Evolutionary conservation across 2,329 filamentous ascomycete species (phyloP), one percentile per base, ranked within the genome.

Genomic region (Hymenoscyphus albidus): DNA sequence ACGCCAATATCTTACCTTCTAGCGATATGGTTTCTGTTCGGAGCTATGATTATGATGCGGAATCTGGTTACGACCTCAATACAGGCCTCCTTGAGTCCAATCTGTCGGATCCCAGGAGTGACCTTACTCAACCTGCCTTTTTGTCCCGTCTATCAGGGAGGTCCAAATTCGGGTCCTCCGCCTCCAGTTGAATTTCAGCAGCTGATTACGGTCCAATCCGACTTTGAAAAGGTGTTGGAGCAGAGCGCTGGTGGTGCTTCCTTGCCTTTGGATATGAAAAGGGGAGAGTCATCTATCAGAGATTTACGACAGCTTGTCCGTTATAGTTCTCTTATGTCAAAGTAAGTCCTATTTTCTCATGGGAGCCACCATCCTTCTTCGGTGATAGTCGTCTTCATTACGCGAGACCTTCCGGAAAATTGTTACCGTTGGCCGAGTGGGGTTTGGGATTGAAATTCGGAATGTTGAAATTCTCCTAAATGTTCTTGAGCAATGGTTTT

Each of bases 191-290:
- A 93, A 71, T 94, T 94, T 69, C 88, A 92, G 68, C 84, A 88
- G 58, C 81, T 96, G 27, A 89, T 95, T 80, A 82, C 82, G 18
- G 85, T 90, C 1, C 91, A 96, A 75, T 80, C 84, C n/a, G 83
- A 87, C 35, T 92, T 96, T 63, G 90, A 93, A 75, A 85, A 89
- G 64, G 86, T 95, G 0, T 78, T 95, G 3, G 85, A 91, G 69
- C 85, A 86, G 65, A 86, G 85, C 16, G 83, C 86, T 1, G 82
- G 87, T 27, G 85, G 87, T 1, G 85, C 88, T 1, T 86, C 85
- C 1, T 78, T 95, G 2, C 91, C 91, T 0, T 80, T 90, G 70
- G 89, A 92, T 70, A 93, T 95, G 87, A 93, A 92, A 78, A 84
- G 86, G 10, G 88, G 88, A 2, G 90, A 94, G 75, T 81, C 86